Percentiles rank a stretch among this genome's conserved stretches.
Evolutionary conservation across 352 stramenopile species (phyloP).

Genomic region (Blastocystis sp.): DNA sequence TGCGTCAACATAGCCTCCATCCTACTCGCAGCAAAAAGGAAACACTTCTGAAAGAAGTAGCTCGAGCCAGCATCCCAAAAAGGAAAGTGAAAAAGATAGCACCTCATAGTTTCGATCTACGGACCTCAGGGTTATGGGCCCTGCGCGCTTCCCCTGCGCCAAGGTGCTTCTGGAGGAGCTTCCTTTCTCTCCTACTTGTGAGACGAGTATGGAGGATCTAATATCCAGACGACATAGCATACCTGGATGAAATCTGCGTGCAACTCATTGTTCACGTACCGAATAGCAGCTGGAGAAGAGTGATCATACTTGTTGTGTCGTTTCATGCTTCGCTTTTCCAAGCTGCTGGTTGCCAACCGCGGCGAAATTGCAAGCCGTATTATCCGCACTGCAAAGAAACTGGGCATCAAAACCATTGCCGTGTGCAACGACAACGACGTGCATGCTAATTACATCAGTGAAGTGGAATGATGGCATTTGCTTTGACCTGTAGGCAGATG

Average conservation of each 20-base stretch:
- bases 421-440: slow-evolving; percentile 80
- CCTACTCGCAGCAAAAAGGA: background rate
- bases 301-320: background rate
- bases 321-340: slow-evolving; percentile 64
- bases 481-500: slow-evolving; percentile 65
- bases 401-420: slow-evolving; percentile 80
- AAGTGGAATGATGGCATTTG: slow-evolving; percentile 54
- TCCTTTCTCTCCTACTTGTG: background rate
- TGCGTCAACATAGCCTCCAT: background rate
- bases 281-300: no score
- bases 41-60: background rate
- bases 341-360: slow-evolving; percentile 79
- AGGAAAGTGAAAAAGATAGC: slow-evolving; percentile 11
- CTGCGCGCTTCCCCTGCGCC: slow-evolving; percentile 54
- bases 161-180: slow-evolving; percentile 50
- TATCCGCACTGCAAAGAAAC: slow-evolving; percentile 73
- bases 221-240: no score
- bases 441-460: slow-evolving; percentile 68
- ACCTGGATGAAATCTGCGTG: no score
- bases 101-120: slow-evolving; percentile 57
- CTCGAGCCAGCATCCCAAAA: background rate
- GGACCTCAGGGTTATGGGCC: slow-evolving; percentile 57
- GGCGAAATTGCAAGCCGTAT: slow-evolving; percentile 85
- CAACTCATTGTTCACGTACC: no score
- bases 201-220: background rate